Percentiles rank a stretch among this genome's conserved stretches.
Evolutionary conservation across 768 basidiomycete species (phyloP).

Genomic region (Boletellus sp.): DNA sequence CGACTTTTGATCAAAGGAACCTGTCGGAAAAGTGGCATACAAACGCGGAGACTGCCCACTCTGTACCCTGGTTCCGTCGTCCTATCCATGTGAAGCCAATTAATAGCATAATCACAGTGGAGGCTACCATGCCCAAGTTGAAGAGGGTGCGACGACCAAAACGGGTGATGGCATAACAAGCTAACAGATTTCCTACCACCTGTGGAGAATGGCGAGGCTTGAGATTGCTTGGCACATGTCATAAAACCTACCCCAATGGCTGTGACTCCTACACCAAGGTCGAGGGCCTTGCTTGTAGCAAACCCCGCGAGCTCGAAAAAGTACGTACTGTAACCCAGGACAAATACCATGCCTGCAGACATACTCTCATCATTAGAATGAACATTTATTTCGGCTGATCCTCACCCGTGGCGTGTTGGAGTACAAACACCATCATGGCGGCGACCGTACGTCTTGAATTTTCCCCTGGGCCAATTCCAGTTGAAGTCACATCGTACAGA

Average conservation of each 20-base stretch:
- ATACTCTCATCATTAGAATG: not conserved
- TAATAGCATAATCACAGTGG: conserved; percentile 19
- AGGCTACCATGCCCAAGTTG: conserved; percentile 26
- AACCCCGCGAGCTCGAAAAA: too few species aligned
- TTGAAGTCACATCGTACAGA: not conserved
- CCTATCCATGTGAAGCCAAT: conserved; percentile 30
- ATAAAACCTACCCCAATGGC: conserved; percentile 21
- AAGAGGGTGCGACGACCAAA: conserved; percentile 26
- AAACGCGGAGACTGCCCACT: conserved; percentile 23
- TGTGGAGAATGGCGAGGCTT: conserved; percentile 3
- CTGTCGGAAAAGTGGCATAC: conserved; percentile 1
- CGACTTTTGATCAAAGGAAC: not conserved
- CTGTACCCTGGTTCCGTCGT: conserved; percentile 6
- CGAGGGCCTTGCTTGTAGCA: conserved; percentile 25
- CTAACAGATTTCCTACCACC: conserved; percentile 25
- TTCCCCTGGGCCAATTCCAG: conserved; percentile 8
- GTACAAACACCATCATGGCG: conserved; percentile 31
- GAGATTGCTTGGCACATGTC: not conserved
- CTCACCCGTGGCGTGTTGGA: conserved; percentile 25
- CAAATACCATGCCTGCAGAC: conserved; percentile 24
- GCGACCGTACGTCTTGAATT: conserved; percentile 24
- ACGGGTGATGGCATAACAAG: conserved; percentile 24
- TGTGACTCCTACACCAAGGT: conserved; percentile 28
- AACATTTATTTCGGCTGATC: not conserved
- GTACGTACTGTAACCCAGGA: conserved; percentile 27